Percentiles rank a stretch among this genome's conserved stretches.
These are phyloP conservation scores for Xylariaceae sp. DNA, from an alignment of 2,329 filamentous ascomycete species.

Conservation along the genomic window DNA sequence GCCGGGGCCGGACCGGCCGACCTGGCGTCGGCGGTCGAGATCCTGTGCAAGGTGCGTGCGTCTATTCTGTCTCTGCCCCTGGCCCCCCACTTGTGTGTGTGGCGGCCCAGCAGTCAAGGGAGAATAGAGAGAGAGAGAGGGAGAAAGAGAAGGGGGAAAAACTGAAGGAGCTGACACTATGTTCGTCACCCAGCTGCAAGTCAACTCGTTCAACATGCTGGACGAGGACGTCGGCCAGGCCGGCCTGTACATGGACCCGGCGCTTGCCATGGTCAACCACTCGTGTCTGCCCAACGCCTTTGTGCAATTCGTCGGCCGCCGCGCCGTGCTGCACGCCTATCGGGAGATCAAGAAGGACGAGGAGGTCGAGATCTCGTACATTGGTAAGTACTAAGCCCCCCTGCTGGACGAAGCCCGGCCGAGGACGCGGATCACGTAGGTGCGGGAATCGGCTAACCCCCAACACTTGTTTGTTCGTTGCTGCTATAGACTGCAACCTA, in stretches of 20 bases:
- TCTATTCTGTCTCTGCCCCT: not conserved
- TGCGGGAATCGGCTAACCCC: too few relatives aligned
- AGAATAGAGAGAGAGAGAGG: not conserved
- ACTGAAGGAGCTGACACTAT: too few relatives aligned
- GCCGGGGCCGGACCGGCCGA: conserved; percentile 27
- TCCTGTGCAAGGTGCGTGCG: conserved; percentile 45
- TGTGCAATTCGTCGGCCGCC: conserved; percentile 47
- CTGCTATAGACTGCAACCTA: conserved; percentile 37
- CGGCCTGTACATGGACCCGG: conserved; percentile 49
- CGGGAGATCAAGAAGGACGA: conserved; percentile 41
- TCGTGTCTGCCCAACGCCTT: conserved; percentile 54
- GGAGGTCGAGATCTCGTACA: conserved; percentile 56
- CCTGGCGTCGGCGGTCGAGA: conserved; percentile 33
- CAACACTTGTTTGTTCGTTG: conserved; percentile 4
- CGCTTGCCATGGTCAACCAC: conserved; percentile 54
- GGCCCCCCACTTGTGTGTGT: too few relatives aligned
- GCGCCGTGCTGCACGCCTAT: conserved; percentile 43
- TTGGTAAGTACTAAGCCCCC: conserved; percentile 34
- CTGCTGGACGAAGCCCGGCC: not conserved
- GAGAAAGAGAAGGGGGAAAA: too few relatives aligned
- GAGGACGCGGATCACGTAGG: too few relatives aligned
- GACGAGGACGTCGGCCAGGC: conserved; percentile 45
- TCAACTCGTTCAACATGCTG: conserved; percentile 52
- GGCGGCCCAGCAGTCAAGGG: too few relatives aligned
- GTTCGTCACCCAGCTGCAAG: conserved; percentile 40